phyloP scores from a whole-genome alignment of 805 yeast genomes.

The Candida pseudoglaebosa region DNA sequence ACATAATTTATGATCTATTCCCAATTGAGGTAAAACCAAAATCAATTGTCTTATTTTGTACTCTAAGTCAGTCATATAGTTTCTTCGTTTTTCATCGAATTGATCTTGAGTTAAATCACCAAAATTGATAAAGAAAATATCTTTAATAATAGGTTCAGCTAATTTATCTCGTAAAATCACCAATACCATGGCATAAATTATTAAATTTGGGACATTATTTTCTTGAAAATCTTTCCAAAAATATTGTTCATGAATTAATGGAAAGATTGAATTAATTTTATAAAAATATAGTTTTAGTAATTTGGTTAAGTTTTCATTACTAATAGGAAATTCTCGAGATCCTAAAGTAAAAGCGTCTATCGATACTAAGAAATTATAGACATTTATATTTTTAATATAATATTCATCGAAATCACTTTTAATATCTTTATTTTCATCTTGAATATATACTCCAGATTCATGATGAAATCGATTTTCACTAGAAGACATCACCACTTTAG shows the following conservation, averaged over 20 bases:
- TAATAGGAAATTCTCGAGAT: constrained; percentile 19
- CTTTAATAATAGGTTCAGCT: constrained; percentile 22
- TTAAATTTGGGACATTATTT: constrained; percentile 16
- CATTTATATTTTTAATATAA: constrained; percentile 12
- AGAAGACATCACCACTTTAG: neutral
- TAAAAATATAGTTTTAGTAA: constrained; percentile 26
- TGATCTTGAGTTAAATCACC: constrained; percentile 6
- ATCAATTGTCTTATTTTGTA: constrained; percentile 30
- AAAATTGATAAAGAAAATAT: constrained; percentile 12
- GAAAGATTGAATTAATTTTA: constrained; percentile 31
- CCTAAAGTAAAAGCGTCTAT: constrained; percentile 31
- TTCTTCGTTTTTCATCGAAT: constrained; percentile 4
- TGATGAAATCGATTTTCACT: constrained; percentile 2
- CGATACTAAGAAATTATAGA: constrained; percentile 16
- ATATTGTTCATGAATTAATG: constrained; percentile 22
- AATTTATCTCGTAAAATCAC: constrained; percentile 24
- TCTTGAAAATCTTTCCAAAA: constrained; percentile 26
- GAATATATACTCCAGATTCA: constrained; percentile 1
- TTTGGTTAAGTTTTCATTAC: constrained; percentile 14
- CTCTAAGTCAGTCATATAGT: constrained; percentile 23
- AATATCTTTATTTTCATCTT: neutral
- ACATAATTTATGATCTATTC: constrained; percentile 26
- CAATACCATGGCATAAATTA: constrained; percentile 25
- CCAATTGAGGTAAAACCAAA: constrained; percentile 24
- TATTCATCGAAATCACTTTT: constrained; percentile 10